Evolutionary conservation across 2,329 filamentous ascomycete genomes (phyloP), one percentile per base, ranked within the genome.

Genomic region (Fusarium sp.): DNA sequence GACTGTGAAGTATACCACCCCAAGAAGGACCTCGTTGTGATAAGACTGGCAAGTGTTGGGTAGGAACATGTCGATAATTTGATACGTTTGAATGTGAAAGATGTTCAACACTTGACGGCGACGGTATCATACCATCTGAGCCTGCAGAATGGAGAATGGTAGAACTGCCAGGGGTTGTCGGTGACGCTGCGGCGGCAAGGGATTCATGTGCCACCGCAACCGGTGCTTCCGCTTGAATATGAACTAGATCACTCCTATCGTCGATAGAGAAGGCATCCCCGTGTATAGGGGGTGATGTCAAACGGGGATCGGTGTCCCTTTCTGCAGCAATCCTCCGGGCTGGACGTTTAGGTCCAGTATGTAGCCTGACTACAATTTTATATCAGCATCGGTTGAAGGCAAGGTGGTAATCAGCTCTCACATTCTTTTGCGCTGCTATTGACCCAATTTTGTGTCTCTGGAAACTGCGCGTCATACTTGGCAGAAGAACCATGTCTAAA

Each of bases 391-490:
- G 11, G 1, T 4, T 1, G 1, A 2, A 1, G 4, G 1, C 0
- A 0, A 2, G 0, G 18, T 25, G 6, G 2, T 2, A 11, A 6
- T 14, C 5, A 2, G 0, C 1, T 33, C 62, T 23, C 50, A 67
- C 64, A 73, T 33, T 73, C 71, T n/a, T 61, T 72, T 0, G 67
- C 71, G 42, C 27, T 73, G 5, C 71, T 72, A 6, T 61, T 73
- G 0, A 73, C 71, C 71, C 71, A 73, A 3, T 7, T 73, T 18
- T 73, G 69, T 2, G 67, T 56, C 0, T 67, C 61, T 1, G 62
- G 63, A 14, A 73, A 73, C 13, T 72, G 71, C 4, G 67, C 69
- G 3, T 73, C 71, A 18, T 73, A 73, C 16, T 72, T 73, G n/a
- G 71, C 71, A 0, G 71, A 73, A 0, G 71, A 73, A 2, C 71